Base-by-base conservation (phyloP, 805 yeast genomes). In the Suhomyces vadensis region DNA sequence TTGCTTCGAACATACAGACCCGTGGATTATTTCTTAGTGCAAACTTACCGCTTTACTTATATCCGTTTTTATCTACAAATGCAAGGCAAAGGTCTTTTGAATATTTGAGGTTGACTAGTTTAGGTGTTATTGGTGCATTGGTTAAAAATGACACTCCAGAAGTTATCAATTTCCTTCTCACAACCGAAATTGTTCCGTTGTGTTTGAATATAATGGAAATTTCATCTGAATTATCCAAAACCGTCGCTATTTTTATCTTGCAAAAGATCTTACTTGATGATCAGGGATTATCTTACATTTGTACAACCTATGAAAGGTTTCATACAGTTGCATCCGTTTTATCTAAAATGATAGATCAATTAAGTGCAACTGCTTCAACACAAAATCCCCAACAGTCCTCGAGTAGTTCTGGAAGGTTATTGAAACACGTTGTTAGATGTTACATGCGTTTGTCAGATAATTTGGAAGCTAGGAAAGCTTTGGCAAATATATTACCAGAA, bases 61-160 rank as follows among this genome's bases (percentile, higher is more conserved):
- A 94, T 67, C 99, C 99, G 23, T 92, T 92, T 58, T 76, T 92
- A 59, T 89, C 90, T 59, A 91, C 98, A 3, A 87, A 87, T 51
- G 87, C 96, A 27, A 85, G 91, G 61, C 91, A 89, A 53, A 77
- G 97, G 52, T 87, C 97, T 6, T 94, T 92, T 70, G 99, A 92
- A 66, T 94, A 94, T 62, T 76, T 92, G 57, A 77, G 98, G 51
- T 77, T 92, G 51, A 94, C 99, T 1, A 86, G 96, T 42, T 77
- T 92, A 48, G 99, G 99, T 31, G 99, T 92, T 5, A 87, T 92
- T 61, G 99, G 99, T 16, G 98, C 99, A 0, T 72, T 92, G 44
- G 98, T 94, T 20, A 92, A 94, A 57, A 92, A 91, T 63, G 99
- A 92, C 59, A 87, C 96, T 3, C 89, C 96, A 11, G 96, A 92